Evolutionary conservation across 2,329 filamentous ascomycete genomes (phyloP).

Genomic region (Pseudogymnoascus sp.): DNA sequence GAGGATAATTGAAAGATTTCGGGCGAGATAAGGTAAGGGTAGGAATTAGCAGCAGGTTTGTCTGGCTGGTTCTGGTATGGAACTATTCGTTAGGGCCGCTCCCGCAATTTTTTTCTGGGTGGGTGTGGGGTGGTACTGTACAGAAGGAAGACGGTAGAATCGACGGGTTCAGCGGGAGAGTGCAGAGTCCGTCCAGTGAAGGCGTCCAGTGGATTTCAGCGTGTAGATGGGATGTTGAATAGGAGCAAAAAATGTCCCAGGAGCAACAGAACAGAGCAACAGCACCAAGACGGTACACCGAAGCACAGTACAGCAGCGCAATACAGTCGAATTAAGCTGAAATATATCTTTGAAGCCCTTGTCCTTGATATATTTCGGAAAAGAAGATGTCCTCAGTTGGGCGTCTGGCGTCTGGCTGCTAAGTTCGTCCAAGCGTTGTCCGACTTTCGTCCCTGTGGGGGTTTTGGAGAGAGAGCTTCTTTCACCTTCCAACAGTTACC

Average conservation of each 20-base stretch:
- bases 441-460: constrained; percentile 2
- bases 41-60: constrained; percentile 2
- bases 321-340: constrained; percentile 1
- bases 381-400: background rate
- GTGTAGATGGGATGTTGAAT: background rate
- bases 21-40: constrained; percentile 8
- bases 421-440: background rate
- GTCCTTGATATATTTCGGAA: background rate
- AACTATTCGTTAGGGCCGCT: constrained; percentile 9
- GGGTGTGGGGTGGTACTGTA: constrained; percentile 7
- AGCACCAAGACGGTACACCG: background rate
- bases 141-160: constrained; percentile 8
- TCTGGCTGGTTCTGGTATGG: constrained; percentile 6
- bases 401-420: background rate
- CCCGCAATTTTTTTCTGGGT: constrained; percentile 9
- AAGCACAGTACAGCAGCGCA: background rate
- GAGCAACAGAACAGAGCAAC: background rate
- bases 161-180: constrained; percentile 5
- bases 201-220: background rate
- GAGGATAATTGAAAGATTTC: constrained; percentile 9
- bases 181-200: constrained; percentile 7
- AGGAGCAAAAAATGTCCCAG: background rate
- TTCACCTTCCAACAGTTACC: constrained; percentile 8
- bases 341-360: background rate
- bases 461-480: constrained; percentile 4